Conservation (phyloP, 305 asterid genomes). For the Lippia alba region DNA sequence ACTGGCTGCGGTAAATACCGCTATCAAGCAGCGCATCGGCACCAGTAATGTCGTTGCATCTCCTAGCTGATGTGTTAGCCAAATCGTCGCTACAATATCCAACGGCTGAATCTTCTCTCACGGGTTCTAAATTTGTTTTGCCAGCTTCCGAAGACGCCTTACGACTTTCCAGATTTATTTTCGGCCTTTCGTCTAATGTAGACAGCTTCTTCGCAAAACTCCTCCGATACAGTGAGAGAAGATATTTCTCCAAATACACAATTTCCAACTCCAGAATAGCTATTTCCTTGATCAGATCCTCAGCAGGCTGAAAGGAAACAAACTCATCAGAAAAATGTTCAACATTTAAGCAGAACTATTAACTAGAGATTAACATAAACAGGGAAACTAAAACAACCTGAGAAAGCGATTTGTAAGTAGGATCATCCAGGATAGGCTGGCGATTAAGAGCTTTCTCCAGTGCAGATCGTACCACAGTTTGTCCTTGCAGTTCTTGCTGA, state of each 20-base stretch:
- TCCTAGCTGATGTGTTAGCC: constrained; percentile 20
- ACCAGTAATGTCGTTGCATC: constrained; percentile 41
- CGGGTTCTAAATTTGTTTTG: constrained; percentile 37
- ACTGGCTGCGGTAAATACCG: constrained; percentile 73
- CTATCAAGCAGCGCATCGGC: constrained; percentile 54
- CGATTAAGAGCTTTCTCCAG: constrained; percentile 60
- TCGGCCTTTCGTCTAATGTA: constrained; percentile 38
- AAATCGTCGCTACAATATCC: constrained; percentile 31
- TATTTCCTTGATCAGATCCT: constrained; percentile 79
- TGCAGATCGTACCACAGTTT: constrained; percentile 52
- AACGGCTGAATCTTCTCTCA: constrained; percentile 33
- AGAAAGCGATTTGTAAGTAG: constrained; percentile 53
- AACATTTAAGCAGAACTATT: not conserved
- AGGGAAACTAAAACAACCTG: constrained; percentile 42
- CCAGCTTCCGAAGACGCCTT: constrained; percentile 33
- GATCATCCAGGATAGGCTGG: constrained; percentile 57
- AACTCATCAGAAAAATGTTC: not conserved
- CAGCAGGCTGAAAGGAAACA: constrained; percentile 58
- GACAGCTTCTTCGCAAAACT: constrained; percentile 51
- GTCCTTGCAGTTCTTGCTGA: constrained; percentile 62
- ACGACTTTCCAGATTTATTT: constrained; percentile 30
- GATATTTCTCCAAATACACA: constrained; percentile 72
- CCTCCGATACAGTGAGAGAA: constrained; percentile 72
- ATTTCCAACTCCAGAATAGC: constrained; percentile 77
- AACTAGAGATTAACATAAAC: no score